These are phyloP conservation scores for Lachnellula willkommii DNA, from an alignment of 2,329 filamentous ascomycete genomes.

Conservation along the genomic window DNA sequence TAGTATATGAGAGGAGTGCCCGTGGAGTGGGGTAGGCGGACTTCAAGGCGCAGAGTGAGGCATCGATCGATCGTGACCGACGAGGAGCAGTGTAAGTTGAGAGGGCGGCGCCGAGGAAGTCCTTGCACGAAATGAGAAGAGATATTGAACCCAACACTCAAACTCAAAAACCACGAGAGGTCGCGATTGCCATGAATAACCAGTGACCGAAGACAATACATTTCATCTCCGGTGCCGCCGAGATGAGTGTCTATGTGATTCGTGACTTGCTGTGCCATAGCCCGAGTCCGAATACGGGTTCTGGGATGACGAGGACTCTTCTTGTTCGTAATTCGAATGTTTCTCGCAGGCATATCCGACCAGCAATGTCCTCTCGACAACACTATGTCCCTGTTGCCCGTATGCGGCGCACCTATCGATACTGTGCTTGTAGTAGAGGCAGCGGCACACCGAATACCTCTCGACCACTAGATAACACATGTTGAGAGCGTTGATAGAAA, in stretches of 20 bases:
- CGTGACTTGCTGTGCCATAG: constrained; percentile 30
- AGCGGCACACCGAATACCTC: constrained; percentile 64
- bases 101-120: constrained; percentile 28
- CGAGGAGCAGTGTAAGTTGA: constrained; percentile 29
- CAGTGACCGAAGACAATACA: constrained; percentile 33
- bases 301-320: constrained; percentile 18
- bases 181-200: constrained; percentile 30
- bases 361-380: constrained; percentile 63
- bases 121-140: constrained; percentile 30
- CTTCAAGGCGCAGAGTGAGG: constrained; percentile 26
- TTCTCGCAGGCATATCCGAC: constrained; percentile 61
- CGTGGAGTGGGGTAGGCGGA: not conserved
- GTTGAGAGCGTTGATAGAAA: constrained; percentile 21
- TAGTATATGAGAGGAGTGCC: constrained; percentile 6
- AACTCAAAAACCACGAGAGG: constrained; percentile 30
- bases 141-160: constrained; percentile 28
- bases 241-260: constrained; percentile 25
- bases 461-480: constrained; percentile 71
- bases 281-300: constrained; percentile 31
- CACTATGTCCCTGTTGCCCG: constrained; percentile 55
- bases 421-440: constrained; percentile 62
- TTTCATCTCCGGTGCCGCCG: constrained; percentile 30
- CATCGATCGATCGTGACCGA: constrained; percentile 27
- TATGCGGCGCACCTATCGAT: constrained; percentile 62
- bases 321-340: constrained; percentile 35